Percentiles rank a stretch among this genome's conserved stretches.
Conservation (phyloP, 2,329 filamentous ascomycete species). For the Sarocladiaceae sp. region DNA sequence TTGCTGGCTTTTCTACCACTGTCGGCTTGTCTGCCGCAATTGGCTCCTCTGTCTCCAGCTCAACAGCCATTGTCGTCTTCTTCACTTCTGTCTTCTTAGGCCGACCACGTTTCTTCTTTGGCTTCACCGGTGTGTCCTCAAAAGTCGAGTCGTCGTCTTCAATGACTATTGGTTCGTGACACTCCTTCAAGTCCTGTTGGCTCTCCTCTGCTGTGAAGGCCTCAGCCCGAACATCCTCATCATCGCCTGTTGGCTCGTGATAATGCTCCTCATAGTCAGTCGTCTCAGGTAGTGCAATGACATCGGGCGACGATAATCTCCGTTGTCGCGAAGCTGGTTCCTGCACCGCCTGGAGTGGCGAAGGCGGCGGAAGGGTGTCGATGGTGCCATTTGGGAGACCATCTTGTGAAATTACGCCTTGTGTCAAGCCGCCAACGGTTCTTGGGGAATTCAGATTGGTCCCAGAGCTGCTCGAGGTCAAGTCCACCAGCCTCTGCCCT, state of each 20-base stretch:
- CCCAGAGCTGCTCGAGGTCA: conserved; percentile 26
- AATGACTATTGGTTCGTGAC: neutral
- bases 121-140: conserved; percentile 14
- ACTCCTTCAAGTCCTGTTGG: conserved; percentile 12
- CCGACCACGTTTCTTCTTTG: conserved; percentile 37
- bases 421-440: conserved; percentile 20
- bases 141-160: conserved; percentile 9
- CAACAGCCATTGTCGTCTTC: conserved; percentile 1
- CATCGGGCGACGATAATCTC: conserved; percentile 16
- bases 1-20: conserved; percentile 7
- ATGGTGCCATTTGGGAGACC: neutral
- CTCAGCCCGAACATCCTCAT: conserved; percentile 9
- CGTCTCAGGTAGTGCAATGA: conserved; percentile 13
- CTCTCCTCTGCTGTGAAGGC: conserved; percentile 11
- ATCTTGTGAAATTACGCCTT: conserved; percentile 16
- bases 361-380: neutral
- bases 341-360: neutral
- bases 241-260: conserved; percentile 10
- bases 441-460: conserved; percentile 33
- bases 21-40: neutral
- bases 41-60: conserved; percentile 7
- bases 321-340: neutral
- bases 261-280: neutral
- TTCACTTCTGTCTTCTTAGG: conserved; percentile 27
- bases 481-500: neutral